Evolutionary conservation across 2,329 filamentous ascomycete genomes (phyloP), one percentile per base, ranked within the genome.

Genomic region (Pseudocercospora vitis): DNA sequence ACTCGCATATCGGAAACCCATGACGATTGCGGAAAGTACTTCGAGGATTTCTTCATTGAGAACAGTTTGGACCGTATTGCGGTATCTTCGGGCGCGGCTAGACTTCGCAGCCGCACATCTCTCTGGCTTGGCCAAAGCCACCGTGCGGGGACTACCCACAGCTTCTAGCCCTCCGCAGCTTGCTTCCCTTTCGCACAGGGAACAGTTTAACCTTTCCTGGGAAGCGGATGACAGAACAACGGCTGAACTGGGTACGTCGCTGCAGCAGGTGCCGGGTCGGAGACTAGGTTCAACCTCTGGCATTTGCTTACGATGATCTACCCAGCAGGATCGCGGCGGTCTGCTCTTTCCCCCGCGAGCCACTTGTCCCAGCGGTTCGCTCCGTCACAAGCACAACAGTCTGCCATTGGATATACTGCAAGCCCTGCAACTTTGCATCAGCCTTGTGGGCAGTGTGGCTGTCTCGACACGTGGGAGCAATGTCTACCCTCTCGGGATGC

Each of bases 361-460:
- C 42, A 45, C 42, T 31, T 19, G 42, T 45, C 11, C 24, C 14
- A 28, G 16, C 49, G 53, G 49, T 46, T 56, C 53, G 53, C 32
- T 46, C 51, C 53, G 53, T 39, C 37, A 45, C 39, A 14, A 33
- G 28, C 19, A 21, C 26, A 21, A 16, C 16, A 32, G 23, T 24
- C 14, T 33, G 16, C 11, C 16, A 37, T 47, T 42, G 50, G 53
- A 49, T 42, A 28, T 37, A 21, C 21, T 31, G 24, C 31, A 24
- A 35, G 46, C 32, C 35, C 29, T 29, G 28, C 24, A 44, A 29
- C 32, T 33, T 21, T 29, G 23, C 32, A 50, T 50, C 48, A 51
- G 48, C 44, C 48, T 42, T 55, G 52, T 35, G 37, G 49, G 8
- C 14, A 16, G 14, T 16, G 29, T 47, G 44, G 44, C 44, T 32